Base-by-base conservation (phyloP, 768 basidiomycete species). In the Naganishia kalamii region DNA sequence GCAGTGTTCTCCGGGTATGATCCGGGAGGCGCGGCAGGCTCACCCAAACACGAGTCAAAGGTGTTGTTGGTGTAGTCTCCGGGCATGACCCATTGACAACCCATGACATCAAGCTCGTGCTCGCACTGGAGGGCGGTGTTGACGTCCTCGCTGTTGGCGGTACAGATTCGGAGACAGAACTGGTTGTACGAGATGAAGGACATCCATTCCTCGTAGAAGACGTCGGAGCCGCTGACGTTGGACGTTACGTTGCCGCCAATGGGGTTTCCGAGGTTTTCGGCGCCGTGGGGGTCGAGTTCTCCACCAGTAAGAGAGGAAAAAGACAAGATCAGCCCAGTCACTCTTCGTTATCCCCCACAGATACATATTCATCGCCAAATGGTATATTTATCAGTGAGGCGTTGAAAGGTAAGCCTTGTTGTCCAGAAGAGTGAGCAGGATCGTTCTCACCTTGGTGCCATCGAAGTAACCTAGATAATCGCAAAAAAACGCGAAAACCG, bases 161-260 rank as follows among this genome's bases (percentile, higher is more conserved):
- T 78, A 66, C 75, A 76, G 64, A 81, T 79, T 49, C 82, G 75
- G 72, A 82, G 72, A 74, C 82, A 83, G 77, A 79, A 83, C 67
- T 80, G 74, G 65, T 72, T 74, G 71, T 76, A 77, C 8, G 79
- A 77, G 75, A 81, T 79, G 76, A 80, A 82, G 72, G 71, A 76
- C 73, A 81, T 80, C 81, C 80, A 82, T 70, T 81, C 81, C 69
- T 82, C 77, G 73, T 80, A 81, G 46, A 64, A 62, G 40, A 79
- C 77, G 63, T 79, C 78, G 32, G 41, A 40, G 27, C 78, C 78
- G 48, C 75, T 73, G 32, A 71, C 72, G 71, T 79, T 78, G 62
- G 75, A 70, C 33, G 78, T 79, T 41, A 79, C 77, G 67, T 79
- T 79, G 49, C 78, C 78, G 33, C 78, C 78, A 63, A 79, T 74